Evolutionary conservation across 1,284 basidiomycete genomes (phyloP).

Genomic region (Ganoderma sinense): DNA sequence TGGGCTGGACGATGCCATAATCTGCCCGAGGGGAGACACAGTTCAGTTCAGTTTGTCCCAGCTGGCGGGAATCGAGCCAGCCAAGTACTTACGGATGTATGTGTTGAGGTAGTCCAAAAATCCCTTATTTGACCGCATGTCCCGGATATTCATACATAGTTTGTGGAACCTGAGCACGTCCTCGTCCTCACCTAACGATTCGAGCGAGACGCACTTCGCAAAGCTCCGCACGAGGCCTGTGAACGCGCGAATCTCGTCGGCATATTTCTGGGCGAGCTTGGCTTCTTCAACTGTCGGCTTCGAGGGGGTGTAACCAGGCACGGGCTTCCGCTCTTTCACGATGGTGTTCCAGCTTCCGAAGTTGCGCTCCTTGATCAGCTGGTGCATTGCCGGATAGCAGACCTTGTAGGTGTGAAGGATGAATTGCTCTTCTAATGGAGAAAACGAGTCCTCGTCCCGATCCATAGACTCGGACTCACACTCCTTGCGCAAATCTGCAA

Average conservation of each 20-base stretch:
- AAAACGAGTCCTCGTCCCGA: neutral
- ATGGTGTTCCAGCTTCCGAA: neutral
- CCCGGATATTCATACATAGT: neutral
- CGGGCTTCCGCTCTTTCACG: neutral
- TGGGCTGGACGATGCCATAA: neutral
- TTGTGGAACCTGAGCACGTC: neutral
- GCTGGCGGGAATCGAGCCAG: neutral
- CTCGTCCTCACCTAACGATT: neutral
- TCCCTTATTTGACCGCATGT: neutral
- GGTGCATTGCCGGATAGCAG: neutral
- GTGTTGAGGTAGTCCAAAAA: neutral
- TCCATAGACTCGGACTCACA: too few species aligned
- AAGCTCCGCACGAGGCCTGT: neutral
- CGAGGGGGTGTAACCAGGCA: neutral
- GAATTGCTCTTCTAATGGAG: neutral
- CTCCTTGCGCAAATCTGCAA: neutral
- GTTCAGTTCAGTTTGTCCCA: neutral
- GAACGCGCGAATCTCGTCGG: neutral
- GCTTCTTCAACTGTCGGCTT: neutral
- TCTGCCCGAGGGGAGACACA: neutral
- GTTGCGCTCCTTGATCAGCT: neutral
- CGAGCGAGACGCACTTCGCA: neutral
- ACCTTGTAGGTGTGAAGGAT: neutral
- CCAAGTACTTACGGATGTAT: neutral
- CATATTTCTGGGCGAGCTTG: neutral